Evolutionary conservation across 108 stramenopile species (phyloP).

Genomic region (Cyclotella baltica): DNA sequence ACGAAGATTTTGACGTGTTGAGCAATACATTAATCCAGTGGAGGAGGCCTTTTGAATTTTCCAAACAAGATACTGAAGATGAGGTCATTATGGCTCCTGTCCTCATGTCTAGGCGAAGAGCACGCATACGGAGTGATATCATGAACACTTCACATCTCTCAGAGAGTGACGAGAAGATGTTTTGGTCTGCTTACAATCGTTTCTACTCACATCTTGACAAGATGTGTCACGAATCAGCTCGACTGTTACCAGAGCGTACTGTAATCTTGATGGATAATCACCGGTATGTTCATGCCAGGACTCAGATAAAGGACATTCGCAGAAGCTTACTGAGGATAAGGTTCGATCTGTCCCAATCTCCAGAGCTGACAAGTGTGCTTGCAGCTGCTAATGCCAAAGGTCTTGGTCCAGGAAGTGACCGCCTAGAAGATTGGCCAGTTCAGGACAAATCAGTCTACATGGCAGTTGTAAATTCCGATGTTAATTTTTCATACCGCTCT

Average conservation of each 20-base stretch:
- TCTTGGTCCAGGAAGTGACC: background rate
- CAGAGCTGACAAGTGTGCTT: constrained; percentile 1
- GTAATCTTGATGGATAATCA: background rate
- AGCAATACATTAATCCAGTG: background rate
- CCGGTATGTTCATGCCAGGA: background rate
- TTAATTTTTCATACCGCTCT: background rate
- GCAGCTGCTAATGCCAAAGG: background rate
- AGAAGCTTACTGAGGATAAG: background rate
- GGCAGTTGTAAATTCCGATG: background rate
- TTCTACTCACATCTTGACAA: background rate
- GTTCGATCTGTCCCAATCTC: background rate
- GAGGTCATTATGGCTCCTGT: background rate
- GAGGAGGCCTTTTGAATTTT: background rate
- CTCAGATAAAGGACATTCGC: background rate
- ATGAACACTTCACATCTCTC: background rate
- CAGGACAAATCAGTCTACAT: background rate
- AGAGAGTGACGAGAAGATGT: background rate
- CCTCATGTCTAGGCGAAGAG: background rate
- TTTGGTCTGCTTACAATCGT: background rate
- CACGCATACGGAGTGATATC: background rate
- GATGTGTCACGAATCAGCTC: background rate
- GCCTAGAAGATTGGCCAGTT: background rate
- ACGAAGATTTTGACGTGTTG: background rate
- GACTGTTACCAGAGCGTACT: background rate
- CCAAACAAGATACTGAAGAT: background rate